Conservation (phyloP, 2,329 filamentous ascomycete species). For the Didymella exigua region DNA sequence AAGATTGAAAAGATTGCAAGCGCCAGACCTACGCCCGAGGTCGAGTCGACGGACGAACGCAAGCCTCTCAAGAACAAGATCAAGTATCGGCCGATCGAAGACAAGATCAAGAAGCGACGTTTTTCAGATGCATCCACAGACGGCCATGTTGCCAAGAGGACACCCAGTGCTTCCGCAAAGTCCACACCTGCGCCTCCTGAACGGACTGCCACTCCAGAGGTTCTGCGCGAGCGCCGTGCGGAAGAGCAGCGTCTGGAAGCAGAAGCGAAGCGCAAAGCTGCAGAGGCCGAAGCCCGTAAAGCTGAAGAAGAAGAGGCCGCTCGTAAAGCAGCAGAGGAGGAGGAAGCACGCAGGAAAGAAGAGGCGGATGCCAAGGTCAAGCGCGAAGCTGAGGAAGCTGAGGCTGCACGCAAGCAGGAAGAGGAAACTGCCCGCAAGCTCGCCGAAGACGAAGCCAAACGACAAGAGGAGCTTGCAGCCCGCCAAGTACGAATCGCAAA, state of each 20-base stretch:
- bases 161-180: constrained; percentile 42
- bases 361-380: constrained; percentile 41
- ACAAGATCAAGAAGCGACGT: constrained; percentile 41
- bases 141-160: constrained; percentile 39
- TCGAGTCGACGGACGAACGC: constrained; percentile 45
- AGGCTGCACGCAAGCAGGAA: constrained; percentile 39
- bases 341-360: constrained; percentile 34
- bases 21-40: constrained; percentile 41
- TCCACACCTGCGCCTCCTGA: constrained; percentile 45
- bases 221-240: constrained; percentile 42
- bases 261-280: constrained; percentile 34
- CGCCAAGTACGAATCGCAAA: constrained; percentile 43
- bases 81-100: constrained; percentile 41
- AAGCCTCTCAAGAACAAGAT: constrained; percentile 40
- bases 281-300: constrained; percentile 34
- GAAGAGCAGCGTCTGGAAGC: constrained; percentile 41
- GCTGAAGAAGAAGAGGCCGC: constrained; percentile 37
- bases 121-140: constrained; percentile 41
- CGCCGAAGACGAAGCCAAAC: constrained; percentile 38
- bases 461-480: constrained; percentile 38
- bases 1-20: constrained; percentile 33
- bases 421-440: constrained; percentile 39
- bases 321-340: constrained; percentile 37
- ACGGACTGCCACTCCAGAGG: constrained; percentile 41
- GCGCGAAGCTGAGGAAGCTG: constrained; percentile 40